Evolutionary conservation across 257 asterid genomes (phyloP).

Genomic region (Cruciata laevipes): DNA sequence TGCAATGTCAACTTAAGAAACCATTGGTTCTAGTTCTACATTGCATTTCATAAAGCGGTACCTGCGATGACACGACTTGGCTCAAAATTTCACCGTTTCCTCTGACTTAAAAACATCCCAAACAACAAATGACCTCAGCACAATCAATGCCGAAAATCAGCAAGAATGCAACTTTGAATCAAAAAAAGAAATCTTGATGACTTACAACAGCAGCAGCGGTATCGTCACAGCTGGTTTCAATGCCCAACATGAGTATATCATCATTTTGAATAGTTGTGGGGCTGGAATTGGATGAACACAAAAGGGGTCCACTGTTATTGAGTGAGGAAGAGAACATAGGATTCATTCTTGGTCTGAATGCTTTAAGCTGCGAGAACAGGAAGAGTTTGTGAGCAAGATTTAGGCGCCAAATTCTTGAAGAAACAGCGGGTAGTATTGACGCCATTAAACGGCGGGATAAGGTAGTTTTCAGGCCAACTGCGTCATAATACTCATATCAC

Average conservation of each 20-base stretch:
- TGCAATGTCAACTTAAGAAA: background rate
- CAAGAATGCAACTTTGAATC: constrained; percentile 1
- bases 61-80: constrained; percentile 94
- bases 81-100: constrained; percentile 87
- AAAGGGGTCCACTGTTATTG: background rate
- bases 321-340: background rate
- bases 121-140: background rate
- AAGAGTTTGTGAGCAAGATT: constrained; percentile 5
- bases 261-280: constrained; percentile 22
- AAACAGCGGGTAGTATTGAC: constrained; percentile 11
- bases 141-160: constrained; percentile 17
- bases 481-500: background rate
- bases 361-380: background rate
- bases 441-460: constrained; percentile 11
- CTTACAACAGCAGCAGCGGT: constrained; percentile 97
- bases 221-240: constrained; percentile 95
- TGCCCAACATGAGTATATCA: constrained; percentile 65
- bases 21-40: background rate
- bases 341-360: background rate
- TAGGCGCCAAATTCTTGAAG: constrained; percentile 21
- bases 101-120: constrained; percentile 46
- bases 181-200: background rate
- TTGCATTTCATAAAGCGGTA: constrained; percentile 13
- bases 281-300: background rate
- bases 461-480: constrained; percentile 1